These are phyloP conservation scores for Cercospora zeae-maydis DNA, from an alignment of 2,329 filamentous ascomycete genomes.

Conservation along the genomic window DNA sequence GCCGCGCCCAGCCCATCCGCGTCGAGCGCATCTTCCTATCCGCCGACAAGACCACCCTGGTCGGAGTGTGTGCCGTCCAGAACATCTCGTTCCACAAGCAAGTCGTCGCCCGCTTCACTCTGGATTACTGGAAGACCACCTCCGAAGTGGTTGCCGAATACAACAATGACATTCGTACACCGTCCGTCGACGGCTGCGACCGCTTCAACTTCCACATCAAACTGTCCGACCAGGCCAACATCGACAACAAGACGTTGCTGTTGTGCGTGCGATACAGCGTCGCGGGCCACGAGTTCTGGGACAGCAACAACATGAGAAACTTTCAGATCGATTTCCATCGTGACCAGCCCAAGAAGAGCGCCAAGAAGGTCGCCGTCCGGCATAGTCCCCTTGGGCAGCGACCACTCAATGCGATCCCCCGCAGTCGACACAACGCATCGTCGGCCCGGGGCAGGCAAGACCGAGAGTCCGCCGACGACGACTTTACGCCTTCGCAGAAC, in stretches of 20 bases:
- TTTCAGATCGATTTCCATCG: constrained; percentile 85
- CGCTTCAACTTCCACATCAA: constrained; percentile 94
- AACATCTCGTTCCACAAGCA: constrained; percentile 88
- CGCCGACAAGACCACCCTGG: constrained; percentile 76
- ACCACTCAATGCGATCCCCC: constrained; percentile 53
- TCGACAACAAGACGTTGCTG: constrained; percentile 88
- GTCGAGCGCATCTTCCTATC: constrained; percentile 86
- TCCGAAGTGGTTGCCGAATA: constrained; percentile 92
- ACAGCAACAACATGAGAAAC: constrained; percentile 83
- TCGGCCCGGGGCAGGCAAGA: constrained; percentile 49
- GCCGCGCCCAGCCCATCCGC: constrained; percentile 65
- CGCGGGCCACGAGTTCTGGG: constrained; percentile 84
- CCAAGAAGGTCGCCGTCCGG: constrained; percentile 24
- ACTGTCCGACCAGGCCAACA: constrained; percentile 81
- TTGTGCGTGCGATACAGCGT: constrained; percentile 88
- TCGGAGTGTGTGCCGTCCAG: constrained; percentile 78
- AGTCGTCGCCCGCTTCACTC: constrained; percentile 88
- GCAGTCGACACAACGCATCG: constrained; percentile 47
- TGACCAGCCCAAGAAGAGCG: constrained; percentile 30
- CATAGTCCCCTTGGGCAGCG: constrained; percentile 35
- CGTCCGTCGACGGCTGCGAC: constrained; percentile 64
- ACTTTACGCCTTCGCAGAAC: constrained; percentile 57
- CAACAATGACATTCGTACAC: constrained; percentile 69
- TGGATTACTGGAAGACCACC: constrained; percentile 98
- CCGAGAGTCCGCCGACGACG: constrained; percentile 58